These are phyloP conservation scores for Closterium sp. DNA, from an alignment of 139 green algal species.

Conservation along the genomic window DNA sequence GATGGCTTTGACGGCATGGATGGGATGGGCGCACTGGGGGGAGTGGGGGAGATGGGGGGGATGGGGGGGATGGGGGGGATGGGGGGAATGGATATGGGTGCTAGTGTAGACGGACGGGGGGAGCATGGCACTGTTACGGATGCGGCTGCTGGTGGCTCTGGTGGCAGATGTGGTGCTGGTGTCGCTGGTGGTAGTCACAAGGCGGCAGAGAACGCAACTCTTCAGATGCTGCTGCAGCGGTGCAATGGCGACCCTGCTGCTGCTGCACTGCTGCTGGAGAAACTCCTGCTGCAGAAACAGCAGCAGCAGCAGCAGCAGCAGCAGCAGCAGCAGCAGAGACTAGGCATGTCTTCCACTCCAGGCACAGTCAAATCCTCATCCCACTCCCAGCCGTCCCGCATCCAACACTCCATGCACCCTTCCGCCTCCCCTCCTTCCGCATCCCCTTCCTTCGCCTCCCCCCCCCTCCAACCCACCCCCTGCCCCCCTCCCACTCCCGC, in stretches of 20 bases:
- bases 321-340: not conserved
- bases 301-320: not conserved
- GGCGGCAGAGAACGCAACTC: not conserved
- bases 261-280: not conserved
- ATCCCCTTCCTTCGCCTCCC: not conserved
- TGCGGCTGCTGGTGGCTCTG: no score
- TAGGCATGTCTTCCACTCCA: not conserved
- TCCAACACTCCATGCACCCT: not conserved
- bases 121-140: not conserved
- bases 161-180: not conserved
- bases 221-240: not conserved
- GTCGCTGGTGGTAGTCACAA: not conserved
- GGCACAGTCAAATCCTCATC: not conserved
- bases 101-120: not conserved
- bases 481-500: not conserved
- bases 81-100: not conserved
- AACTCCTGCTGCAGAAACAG: not conserved
- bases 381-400: not conserved
- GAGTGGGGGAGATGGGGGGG: not conserved
- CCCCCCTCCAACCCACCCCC: not conserved
- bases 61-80: not conserved
- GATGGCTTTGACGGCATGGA: not conserved
- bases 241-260: not conserved
- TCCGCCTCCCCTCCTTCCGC: not conserved
- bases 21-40: not conserved